phyloP scores from a whole-genome alignment of 306 rosid species.

The Luffa aegyptiaca region DNA sequence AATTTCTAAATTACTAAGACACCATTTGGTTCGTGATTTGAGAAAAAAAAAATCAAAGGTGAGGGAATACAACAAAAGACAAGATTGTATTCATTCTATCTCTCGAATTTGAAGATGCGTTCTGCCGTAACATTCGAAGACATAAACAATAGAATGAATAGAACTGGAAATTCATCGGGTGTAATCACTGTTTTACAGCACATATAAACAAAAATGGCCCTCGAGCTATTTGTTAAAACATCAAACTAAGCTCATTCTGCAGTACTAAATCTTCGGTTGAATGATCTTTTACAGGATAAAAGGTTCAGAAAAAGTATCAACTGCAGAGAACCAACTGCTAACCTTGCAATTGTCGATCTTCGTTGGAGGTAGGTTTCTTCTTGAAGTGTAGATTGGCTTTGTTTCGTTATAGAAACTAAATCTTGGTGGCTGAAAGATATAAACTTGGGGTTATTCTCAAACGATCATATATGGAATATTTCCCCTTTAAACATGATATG shows the following conservation, averaged over 20 bases:
- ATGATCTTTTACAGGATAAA: not conserved
- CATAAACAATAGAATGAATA: not conserved
- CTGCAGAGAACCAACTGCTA: constrained; percentile 6
- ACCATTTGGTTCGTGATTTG: not conserved
- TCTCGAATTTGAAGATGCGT: not conserved
- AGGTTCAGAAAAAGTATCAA: not conserved
- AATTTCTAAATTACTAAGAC: not conserved
- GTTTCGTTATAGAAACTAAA: constrained; percentile 82
- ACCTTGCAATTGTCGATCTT: constrained; percentile 84
- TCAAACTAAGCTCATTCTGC: not conserved
- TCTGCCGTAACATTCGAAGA: not conserved
- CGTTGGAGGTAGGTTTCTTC: constrained; percentile 90
- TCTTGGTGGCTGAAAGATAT: constrained; percentile 32
- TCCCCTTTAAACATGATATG: not conserved
- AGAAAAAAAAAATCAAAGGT: not conserved
- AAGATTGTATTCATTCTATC: not conserved
- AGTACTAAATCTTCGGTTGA: not conserved
- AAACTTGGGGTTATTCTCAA: not conserved
- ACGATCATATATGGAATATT: not conserved
- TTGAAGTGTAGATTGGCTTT: constrained; percentile 80
- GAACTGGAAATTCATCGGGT: not conserved
- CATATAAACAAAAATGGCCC: not conserved
- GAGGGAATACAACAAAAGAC: not conserved
- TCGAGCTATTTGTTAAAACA: not conserved
- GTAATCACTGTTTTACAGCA: not conserved